These are phyloP conservation scores for Earliella scabrosa DNA, from an alignment of 1,284 basidiomycete genomes.

Conservation along the genomic window DNA sequence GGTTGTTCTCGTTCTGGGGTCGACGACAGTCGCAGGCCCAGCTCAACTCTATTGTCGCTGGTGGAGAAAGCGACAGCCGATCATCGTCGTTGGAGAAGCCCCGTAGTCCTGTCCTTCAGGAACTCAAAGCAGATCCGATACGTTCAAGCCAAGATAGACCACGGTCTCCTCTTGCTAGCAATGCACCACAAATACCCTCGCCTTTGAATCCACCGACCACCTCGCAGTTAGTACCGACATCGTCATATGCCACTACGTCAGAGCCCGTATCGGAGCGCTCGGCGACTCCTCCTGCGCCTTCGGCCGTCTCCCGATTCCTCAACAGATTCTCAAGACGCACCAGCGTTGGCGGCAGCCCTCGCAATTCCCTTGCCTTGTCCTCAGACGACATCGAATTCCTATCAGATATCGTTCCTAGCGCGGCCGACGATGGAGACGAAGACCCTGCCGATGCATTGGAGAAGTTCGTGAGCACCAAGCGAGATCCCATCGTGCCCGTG, in stretches of 20 bases:
- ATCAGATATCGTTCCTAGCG: conserved; percentile 70
- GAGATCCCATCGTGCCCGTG: conserved; percentile 48
- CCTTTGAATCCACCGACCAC: background rate
- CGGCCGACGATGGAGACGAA: conserved; percentile 45
- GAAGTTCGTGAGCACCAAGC: conserved; percentile 36
- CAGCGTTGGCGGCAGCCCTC: conserved; percentile 42
- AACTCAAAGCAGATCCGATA: conserved; percentile 16
- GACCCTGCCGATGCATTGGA: conserved; percentile 36
- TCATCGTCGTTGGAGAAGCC: conserved; percentile 19
- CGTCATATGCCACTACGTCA: conserved; percentile 30
- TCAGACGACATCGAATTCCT: conserved; percentile 76
- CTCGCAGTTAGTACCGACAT: conserved; percentile 9
- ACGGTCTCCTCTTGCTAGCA: conserved; percentile 12
- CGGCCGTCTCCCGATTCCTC: conserved; percentile 74
- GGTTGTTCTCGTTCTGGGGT: conserved; percentile 73
- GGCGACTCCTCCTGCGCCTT: conserved; percentile 32
- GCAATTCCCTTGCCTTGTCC: conserved; percentile 63
- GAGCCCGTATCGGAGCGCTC: conserved; percentile 26
- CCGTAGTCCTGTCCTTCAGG: conserved; percentile 11
- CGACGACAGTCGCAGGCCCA: conserved; percentile 40
- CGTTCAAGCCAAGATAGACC: conserved; percentile 28
- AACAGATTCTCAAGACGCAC: conserved; percentile 62
- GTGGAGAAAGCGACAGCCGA: background rate
- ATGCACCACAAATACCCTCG: conserved; percentile 9
- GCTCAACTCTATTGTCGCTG: conserved; percentile 4